Percentiles rank a stretch among this genome's conserved stretches.
These are phyloP conservation scores for Tolypocladium paradoxum DNA, from an alignment of 2,329 filamentous ascomycete genomes.

Conservation along the genomic window DNA sequence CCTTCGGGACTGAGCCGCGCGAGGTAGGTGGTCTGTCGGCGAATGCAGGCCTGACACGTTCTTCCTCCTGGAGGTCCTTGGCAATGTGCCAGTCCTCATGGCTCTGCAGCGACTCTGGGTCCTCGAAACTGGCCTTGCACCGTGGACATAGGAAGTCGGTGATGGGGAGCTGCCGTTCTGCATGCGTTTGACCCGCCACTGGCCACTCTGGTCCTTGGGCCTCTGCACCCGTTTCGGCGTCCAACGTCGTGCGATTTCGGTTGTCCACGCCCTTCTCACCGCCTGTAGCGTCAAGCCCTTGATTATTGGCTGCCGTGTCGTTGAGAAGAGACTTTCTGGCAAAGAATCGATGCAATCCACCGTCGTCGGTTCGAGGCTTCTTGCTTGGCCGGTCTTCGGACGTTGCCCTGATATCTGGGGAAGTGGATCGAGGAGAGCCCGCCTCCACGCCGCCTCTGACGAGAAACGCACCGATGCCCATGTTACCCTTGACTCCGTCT, in stretches of 20 bases:
- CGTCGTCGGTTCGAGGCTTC: slow-evolving; percentile 28
- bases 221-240: background rate
- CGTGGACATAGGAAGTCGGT: slow-evolving; percentile 43
- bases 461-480: slow-evolving; percentile 79
- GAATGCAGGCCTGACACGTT: slow-evolving; percentile 40
- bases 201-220: background rate
- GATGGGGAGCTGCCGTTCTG: slow-evolving; percentile 19
- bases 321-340: slow-evolving; percentile 25
- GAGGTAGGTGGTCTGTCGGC: slow-evolving; percentile 23
- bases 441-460: slow-evolving; percentile 62
- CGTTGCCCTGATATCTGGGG: slow-evolving; percentile 2
- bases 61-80: slow-evolving; percentile 62
- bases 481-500: slow-evolving; percentile 72
- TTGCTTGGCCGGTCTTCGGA: slow-evolving; percentile 13
- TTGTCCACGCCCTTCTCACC: background rate
- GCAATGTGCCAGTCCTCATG: slow-evolving; percentile 95
- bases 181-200: background rate
- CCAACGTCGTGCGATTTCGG: slow-evolving; percentile 4
- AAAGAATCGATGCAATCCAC: slow-evolving; percentile 49
- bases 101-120: slow-evolving; percentile 51
- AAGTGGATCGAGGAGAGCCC: slow-evolving; percentile 21
- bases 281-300: slow-evolving; percentile 4
- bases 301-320: slow-evolving; percentile 12
- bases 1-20: slow-evolving; percentile 17
- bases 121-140: slow-evolving; percentile 52